Conservation (phyloP, 257 asterid genomes). For the Primulina huaijiensis region DNA sequence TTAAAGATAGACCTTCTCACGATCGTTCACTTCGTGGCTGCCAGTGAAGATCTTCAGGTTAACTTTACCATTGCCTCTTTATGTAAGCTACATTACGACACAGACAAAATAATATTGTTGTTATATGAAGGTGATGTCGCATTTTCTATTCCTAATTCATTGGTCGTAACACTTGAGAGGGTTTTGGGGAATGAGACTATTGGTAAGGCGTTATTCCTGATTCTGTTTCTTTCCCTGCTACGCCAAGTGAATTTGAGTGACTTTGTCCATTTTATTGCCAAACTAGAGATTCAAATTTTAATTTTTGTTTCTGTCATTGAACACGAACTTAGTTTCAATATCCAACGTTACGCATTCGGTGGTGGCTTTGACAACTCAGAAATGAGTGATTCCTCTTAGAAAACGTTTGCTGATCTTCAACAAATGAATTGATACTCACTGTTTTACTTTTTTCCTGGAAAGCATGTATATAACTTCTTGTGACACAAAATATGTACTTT, state of each 20-base stretch:
- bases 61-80: background rate
- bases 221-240: background rate
- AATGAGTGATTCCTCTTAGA: conserved; percentile 10
- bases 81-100: too few relatives aligned
- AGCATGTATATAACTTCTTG: background rate
- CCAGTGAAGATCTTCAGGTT: conserved; percentile 92
- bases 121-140: conserved; percentile 81
- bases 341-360: background rate
- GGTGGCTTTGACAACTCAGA: conserved; percentile 3
- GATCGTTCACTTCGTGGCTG: conserved; percentile 85
- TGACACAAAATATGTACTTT: background rate
- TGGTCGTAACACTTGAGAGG: conserved; percentile 96
- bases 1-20: conserved; percentile 72
- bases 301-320: conserved; percentile 5
- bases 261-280: background rate
- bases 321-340: background rate
- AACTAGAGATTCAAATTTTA: conserved; percentile 7
- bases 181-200: conserved; percentile 86
- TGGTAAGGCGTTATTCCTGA: conserved; percentile 48
- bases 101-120: conserved; percentile 3
- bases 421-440: background rate
- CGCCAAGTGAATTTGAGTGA: background rate
- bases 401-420: background rate
- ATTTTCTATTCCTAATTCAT: conserved; percentile 71
- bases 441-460: background rate